phyloP scores from a whole-genome alignment of 768 basidiomycete species.

The Tulasnella sp. region DNA sequence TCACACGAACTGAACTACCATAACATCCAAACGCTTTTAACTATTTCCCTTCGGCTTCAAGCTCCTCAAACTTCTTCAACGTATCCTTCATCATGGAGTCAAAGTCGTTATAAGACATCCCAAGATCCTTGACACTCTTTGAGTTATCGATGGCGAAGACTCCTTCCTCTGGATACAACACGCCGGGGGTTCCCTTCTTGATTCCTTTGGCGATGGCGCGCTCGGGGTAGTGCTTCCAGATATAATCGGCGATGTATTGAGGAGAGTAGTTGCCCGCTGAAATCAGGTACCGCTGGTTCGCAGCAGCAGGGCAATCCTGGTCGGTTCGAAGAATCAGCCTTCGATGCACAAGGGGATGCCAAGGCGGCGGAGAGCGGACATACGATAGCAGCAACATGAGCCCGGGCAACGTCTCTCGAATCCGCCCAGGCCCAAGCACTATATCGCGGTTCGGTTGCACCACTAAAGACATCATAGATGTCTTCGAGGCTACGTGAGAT shows the following conservation, averaged over 20 bases:
- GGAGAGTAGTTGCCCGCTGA: conserved; percentile 11
- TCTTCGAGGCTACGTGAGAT: not conserved
- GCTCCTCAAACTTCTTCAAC: not conserved
- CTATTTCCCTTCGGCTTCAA: conserved; percentile 3
- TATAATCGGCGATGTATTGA: conserved; percentile 6
- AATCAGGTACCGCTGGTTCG: conserved; percentile 20
- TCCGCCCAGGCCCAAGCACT: conserved; percentile 25
- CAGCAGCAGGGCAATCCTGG: not conserved
- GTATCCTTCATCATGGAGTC: conserved; percentile 2
- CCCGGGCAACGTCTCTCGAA: conserved; percentile 28
- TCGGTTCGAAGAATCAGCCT: not conserved
- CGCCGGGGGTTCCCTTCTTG: not conserved
- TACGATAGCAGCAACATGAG: conserved; percentile 27
- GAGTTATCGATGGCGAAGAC: conserved; percentile 9
- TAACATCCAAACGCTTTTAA: too few relatives aligned
- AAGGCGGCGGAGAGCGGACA: not conserved
- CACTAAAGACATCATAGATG: too few relatives aligned
- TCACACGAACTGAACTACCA: too few relatives aligned
- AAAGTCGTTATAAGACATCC: not conserved
- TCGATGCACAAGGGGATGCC: not conserved
- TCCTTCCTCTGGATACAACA: conserved; percentile 11
- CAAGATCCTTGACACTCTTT: conserved; percentile 5
- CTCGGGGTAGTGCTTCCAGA: conserved; percentile 19
- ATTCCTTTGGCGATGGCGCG: conserved; percentile 1
- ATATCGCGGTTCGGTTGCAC: not conserved